Percentiles rank a stretch among this genome's conserved stretches.
phyloP scores from a whole-genome alignment of 2,329 filamentous ascomycete genomes.

The Corynespora cassiicola region DNA sequence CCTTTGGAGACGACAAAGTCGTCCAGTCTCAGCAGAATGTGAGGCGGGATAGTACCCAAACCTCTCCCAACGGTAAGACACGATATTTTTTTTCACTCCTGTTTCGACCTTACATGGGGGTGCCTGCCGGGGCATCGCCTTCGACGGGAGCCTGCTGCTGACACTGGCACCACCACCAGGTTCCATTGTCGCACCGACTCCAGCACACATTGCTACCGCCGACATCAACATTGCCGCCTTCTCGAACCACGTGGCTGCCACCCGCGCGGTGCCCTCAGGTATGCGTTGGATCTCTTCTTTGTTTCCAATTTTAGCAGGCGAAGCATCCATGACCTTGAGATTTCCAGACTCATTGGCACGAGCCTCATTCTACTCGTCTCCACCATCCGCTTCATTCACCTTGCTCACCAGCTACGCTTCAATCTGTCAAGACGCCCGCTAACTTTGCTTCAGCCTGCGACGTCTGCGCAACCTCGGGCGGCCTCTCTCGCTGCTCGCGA shows the following conservation, averaged over 20 bases:
- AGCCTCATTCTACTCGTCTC: constrained; percentile 28
- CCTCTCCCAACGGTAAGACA: constrained; percentile 27
- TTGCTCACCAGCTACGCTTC: constrained; percentile 22
- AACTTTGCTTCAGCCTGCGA: constrained; percentile 6
- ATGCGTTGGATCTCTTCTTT: constrained; percentile 1
- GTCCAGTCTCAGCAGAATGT: too few species aligned
- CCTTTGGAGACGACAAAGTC: too few species aligned
- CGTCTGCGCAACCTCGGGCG: constrained; percentile 33
- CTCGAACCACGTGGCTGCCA: constrained; percentile 1
- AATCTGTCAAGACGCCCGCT: constrained; percentile 23
- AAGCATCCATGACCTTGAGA: constrained; percentile 12
- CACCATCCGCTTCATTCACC: constrained; percentile 13
- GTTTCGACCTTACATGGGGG: not conserved
- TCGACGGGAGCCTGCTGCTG: too few species aligned
- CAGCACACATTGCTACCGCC: constrained; percentile 3
- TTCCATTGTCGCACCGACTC: constrained; percentile 3
- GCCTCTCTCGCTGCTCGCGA: constrained; percentile 50
- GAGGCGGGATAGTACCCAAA: constrained; percentile 36
- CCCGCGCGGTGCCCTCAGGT: too few species aligned
- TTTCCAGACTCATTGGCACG: constrained; percentile 24
- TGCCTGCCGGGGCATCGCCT: not conserved
- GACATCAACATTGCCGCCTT: constrained; percentile 5
- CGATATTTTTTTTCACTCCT: not conserved
- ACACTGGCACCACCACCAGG: too few species aligned
- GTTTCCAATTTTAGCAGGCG: not conserved